Conservation (phyloP, 2,329 filamentous ascomycete species). For the Phoma herbarum region DNA sequence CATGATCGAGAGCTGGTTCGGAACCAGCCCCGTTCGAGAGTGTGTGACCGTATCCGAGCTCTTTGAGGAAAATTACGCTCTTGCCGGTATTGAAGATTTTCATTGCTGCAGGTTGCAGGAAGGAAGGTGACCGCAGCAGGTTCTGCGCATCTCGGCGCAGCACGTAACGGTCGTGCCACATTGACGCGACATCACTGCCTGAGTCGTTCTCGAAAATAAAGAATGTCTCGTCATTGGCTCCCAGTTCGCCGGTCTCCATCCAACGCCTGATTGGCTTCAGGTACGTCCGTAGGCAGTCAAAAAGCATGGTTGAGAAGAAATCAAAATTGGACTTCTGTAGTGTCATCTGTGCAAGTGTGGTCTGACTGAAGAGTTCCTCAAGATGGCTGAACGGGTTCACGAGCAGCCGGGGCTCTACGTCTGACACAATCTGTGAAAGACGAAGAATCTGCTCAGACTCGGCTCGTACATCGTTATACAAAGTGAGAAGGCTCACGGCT, state of each 20-base stretch:
- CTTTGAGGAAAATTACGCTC: conserved; percentile 82
- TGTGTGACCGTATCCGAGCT: conserved; percentile 65
- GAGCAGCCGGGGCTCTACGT: conserved; percentile 57
- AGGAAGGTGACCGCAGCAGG: conserved; percentile 73
- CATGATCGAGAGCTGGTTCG: conserved; percentile 62
- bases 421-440: conserved; percentile 69
- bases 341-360: conserved; percentile 73
- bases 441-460: conserved; percentile 65
- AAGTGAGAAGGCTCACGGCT: conserved; percentile 71
- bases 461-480: conserved; percentile 66
- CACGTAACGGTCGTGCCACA: conserved; percentile 80
- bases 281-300: conserved; percentile 84
- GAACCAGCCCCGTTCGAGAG: conserved; percentile 10
- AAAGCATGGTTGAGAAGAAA: conserved; percentile 74
- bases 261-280: conserved; percentile 80
- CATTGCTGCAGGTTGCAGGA: conserved; percentile 72
- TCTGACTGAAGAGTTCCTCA: conserved; percentile 77
- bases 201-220: conserved; percentile 72
- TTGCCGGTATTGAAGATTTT: conserved; percentile 90
- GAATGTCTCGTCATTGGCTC: conserved; percentile 72
- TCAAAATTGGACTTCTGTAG: conserved; percentile 69
- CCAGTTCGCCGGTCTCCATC: conserved; percentile 82
- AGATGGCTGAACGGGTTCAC: conserved; percentile 73
- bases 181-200: conserved; percentile 66
- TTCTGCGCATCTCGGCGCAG: conserved; percentile 70